phyloP scores from a whole-genome alignment of 768 basidiomycete genomes.

The Astraeus odoratus region DNA sequence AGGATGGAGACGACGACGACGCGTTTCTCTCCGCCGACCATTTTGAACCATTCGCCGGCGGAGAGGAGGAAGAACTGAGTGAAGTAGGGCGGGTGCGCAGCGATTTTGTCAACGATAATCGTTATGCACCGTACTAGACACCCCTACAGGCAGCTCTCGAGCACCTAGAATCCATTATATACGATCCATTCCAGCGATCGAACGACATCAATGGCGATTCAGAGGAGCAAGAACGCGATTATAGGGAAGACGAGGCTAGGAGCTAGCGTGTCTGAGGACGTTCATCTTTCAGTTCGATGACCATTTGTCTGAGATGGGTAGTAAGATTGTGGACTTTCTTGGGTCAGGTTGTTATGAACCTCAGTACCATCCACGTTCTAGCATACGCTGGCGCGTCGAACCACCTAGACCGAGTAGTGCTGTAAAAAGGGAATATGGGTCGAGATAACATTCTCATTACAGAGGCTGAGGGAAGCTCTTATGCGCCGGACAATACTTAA shows the following conservation, averaged over 20 bases:
- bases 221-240: slow-evolving; percentile 11
- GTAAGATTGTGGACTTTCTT: too few species aligned
- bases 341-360: too few species aligned
- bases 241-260: slow-evolving; percentile 10
- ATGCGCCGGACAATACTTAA: too few species aligned
- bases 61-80: slow-evolving; percentile 66
- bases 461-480: too few species aligned
- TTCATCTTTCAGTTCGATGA: too few species aligned
- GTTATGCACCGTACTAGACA: slow-evolving; percentile 83
- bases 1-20: slow-evolving; percentile 44
- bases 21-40: slow-evolving; percentile 46
- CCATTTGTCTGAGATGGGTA: too few species aligned
- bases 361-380: too few species aligned
- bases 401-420: too few species aligned
- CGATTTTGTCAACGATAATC: slow-evolving; percentile 69
- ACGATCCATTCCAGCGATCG: slow-evolving; percentile 35
- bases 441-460: too few species aligned
- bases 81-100: slow-evolving; percentile 93
- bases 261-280: slow-evolving; percentile 6
- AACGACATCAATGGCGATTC: slow-evolving; percentile 11
- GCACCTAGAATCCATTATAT: slow-evolving; percentile 77
- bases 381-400: too few species aligned
- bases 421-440: too few species aligned
- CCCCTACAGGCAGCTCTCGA: slow-evolving; percentile 65
- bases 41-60: slow-evolving; percentile 47